phyloP scores from a whole-genome alignment of 2,329 filamentous ascomycete genomes.

The Cytospora mali region DNA sequence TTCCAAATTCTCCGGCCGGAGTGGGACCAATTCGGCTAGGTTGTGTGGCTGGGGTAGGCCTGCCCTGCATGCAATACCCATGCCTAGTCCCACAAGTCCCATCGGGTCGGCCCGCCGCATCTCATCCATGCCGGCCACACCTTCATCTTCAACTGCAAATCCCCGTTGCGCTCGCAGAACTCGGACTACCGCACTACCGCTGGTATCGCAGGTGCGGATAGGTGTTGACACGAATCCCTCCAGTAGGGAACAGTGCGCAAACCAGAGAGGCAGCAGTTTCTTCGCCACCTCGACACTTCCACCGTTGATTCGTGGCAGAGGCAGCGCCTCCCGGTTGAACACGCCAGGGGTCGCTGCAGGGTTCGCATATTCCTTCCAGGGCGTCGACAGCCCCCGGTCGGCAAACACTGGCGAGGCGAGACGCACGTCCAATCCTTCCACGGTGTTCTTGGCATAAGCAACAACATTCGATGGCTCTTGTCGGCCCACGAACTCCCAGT shows the following conservation, averaged over 20 bases:
- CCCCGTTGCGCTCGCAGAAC: conserved; percentile 3
- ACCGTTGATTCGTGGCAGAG: not conserved
- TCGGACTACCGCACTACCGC: not conserved
- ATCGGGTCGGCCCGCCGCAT: not conserved
- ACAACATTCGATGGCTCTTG: not conserved
- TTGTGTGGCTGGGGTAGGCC: not conserved
- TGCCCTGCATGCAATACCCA: not conserved
- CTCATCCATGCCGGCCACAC: conserved; percentile 11
- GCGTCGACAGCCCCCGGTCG: not conserved
- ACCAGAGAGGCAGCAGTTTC: conserved; percentile 7
- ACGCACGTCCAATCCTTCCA: not conserved
- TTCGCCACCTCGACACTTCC: not conserved
- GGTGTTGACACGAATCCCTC: conserved; percentile 1
- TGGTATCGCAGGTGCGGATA: not conserved
- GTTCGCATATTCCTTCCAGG: not conserved
- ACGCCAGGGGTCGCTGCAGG: not conserved
- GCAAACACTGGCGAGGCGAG: not conserved
- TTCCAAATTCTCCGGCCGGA: not conserved
- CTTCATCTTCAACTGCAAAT: not conserved
- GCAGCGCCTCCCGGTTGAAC: not conserved
- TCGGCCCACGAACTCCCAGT: conserved; percentile 10
- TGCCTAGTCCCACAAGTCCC: not conserved
- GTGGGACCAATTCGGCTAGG: not conserved
- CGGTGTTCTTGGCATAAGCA: not conserved
- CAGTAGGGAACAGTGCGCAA: not conserved